These are phyloP conservation scores for Aspergillus diversus DNA, from an alignment of 495 filamentous ascomycete genomes.

Conservation along the genomic window DNA sequence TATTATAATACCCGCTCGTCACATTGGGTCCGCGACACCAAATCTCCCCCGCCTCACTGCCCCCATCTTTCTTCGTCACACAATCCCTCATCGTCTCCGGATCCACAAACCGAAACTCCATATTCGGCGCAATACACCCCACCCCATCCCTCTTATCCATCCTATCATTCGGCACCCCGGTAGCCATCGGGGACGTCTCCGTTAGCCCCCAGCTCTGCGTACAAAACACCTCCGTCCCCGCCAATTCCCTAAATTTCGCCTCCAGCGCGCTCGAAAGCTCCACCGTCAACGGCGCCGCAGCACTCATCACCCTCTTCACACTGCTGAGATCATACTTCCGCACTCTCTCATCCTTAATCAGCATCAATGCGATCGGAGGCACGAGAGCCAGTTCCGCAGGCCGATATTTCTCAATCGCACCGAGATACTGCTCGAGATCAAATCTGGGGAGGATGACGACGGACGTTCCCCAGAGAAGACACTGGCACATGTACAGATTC, in stretches of 20 bases:
- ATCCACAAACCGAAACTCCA: neutral
- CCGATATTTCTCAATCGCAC: neutral
- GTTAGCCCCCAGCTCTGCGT: conserved; percentile 9
- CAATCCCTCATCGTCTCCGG: neutral
- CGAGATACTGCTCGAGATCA: neutral
- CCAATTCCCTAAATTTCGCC: neutral
- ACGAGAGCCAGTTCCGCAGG: neutral
- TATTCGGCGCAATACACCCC: conserved; percentile 3
- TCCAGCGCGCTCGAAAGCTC: conserved; percentile 9
- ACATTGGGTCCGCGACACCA: conserved; percentile 11
- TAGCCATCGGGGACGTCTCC: conserved; percentile 2
- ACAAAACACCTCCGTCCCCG: conserved; percentile 3
- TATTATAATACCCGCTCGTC: conserved; percentile 5
- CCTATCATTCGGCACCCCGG: neutral
- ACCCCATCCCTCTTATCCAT: conserved; percentile 4
- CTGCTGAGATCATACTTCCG: neutral
- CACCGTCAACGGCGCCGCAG: conserved; percentile 6
- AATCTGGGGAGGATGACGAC: conserved; percentile 5
- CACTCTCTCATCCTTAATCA: neutral
- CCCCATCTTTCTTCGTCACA: neutral
- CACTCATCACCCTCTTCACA: neutral
- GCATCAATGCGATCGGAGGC: conserved; percentile 1
- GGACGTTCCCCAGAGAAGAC: conserved; percentile 4
- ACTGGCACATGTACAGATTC: conserved; percentile 14
- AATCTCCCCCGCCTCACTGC: conserved; percentile 1